phyloP scores from a whole-genome alignment of 2,329 filamentous ascomycete genomes.

The Verticillium alfalfae region DNA sequence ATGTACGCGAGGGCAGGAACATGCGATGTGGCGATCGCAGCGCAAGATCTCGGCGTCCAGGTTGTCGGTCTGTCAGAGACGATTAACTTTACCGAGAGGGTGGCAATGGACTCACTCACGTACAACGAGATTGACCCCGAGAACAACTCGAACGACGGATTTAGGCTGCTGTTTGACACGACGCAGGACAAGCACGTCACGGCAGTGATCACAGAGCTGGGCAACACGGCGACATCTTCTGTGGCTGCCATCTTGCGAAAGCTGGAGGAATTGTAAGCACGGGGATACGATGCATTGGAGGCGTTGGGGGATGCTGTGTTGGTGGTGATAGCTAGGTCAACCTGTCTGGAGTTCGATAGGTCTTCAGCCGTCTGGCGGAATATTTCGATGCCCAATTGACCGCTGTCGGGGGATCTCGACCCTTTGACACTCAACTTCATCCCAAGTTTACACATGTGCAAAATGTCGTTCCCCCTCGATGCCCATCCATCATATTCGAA shows the following conservation, averaged over 20 bases:
- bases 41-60: constrained; percentile 67
- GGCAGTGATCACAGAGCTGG: constrained; percentile 87
- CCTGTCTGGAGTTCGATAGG: background rate
- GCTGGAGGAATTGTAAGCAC: constrained; percentile 46
- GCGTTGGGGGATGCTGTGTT: background rate
- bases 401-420: background rate
- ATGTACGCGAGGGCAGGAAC: constrained; percentile 87
- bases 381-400: background rate
- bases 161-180: constrained; percentile 80
- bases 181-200: constrained; percentile 83
- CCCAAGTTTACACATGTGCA: background rate
- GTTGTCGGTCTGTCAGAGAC: constrained; percentile 91
- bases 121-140: constrained; percentile 84
- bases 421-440: background rate
- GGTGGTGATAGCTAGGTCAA: background rate
- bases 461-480: background rate
- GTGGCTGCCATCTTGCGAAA: constrained; percentile 62
- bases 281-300: background rate
- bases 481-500: background rate
- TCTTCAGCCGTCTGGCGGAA: background rate
- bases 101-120: constrained; percentile 87
- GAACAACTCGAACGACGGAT: constrained; percentile 52
- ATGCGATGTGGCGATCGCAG: constrained; percentile 78
- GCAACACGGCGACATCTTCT: constrained; percentile 77
- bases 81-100: constrained; percentile 83